phyloP scores from a whole-genome alignment of 179 eudicot genomes.

The Vitellaria paradoxa region DNA sequence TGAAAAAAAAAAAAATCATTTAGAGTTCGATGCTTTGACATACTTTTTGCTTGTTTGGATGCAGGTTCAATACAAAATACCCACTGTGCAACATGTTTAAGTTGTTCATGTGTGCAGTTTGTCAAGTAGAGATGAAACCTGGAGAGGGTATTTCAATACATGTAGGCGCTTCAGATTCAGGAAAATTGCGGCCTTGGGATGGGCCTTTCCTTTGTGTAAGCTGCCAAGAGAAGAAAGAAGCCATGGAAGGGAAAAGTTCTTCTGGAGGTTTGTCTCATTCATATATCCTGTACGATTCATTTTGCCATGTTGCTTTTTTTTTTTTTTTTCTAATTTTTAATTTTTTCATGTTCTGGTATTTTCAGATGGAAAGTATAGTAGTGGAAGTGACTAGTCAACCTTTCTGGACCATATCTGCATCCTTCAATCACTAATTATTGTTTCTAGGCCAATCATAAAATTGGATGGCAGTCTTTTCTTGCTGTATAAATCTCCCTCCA shows the following conservation, averaged over 20 bases:
- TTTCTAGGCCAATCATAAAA: constrained; percentile 17
- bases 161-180: constrained; percentile 38
- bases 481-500: background rate
- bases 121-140: constrained; percentile 89
- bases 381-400: constrained; percentile 71
- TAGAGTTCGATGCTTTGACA: background rate
- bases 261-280: constrained; percentile 60
- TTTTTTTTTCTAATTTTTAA: background rate
- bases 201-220: constrained; percentile 94
- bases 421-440: constrained; percentile 7
- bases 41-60: constrained; percentile 15
- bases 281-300: background rate
- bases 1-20: background rate
- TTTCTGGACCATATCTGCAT: background rate
- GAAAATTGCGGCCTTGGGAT: constrained; percentile 89
- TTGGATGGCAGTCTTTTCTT: constrained; percentile 13
- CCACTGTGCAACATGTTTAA: constrained; percentile 96
- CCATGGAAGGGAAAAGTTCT: constrained; percentile 97
- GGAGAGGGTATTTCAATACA: constrained; percentile 95
- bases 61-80: constrained; percentile 84
- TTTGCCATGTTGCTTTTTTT: background rate
- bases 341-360: constrained; percentile 11
- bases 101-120: constrained; percentile 90
- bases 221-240: constrained; percentile 95
- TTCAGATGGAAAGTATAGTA: constrained; percentile 72